Evolutionary conservation across 805 yeast species (phyloP).

Genomic region (Kazachstania martiniae): DNA sequence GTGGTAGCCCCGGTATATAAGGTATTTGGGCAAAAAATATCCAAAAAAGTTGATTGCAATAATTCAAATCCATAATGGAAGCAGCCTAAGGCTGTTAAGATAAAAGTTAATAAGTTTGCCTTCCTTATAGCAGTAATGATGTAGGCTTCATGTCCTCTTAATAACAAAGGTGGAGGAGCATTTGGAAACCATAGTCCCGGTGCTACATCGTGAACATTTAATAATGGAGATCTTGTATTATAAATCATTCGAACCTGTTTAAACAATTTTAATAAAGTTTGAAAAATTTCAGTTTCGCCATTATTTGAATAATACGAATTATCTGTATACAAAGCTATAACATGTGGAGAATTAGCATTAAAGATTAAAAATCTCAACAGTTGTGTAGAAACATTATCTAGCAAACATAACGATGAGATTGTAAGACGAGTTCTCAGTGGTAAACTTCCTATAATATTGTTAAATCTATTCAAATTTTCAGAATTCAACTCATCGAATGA

Average conservation of each 20-base stretch:
- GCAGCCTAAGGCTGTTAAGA: slow-evolving; percentile 77
- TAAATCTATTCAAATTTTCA: slow-evolving; percentile 17
- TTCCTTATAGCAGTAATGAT: slow-evolving; percentile 50
- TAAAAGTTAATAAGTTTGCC: slow-evolving; percentile 77
- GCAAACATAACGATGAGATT: slow-evolving; percentile 58
- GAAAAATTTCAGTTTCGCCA: slow-evolving; percentile 52
- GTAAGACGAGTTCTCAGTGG: slow-evolving; percentile 48
- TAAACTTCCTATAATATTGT: slow-evolving; percentile 16
- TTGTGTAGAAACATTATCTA: slow-evolving; percentile 78
- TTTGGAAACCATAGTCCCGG: slow-evolving; percentile 63
- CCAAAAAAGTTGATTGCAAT: slow-evolving; percentile 74
- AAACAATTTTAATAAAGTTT: slow-evolving; percentile 61
- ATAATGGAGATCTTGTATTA: slow-evolving; percentile 57
- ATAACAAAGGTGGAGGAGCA: slow-evolving; percentile 44
- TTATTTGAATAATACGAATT: slow-evolving; percentile 37
- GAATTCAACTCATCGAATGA: slow-evolving; percentile 7
- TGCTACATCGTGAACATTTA: slow-evolving; percentile 57
- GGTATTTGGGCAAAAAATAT: slow-evolving; percentile 69
- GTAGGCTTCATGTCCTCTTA: slow-evolving; percentile 45
- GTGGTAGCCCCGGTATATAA: slow-evolving; percentile 20
- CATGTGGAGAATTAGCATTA: slow-evolving; percentile 40
- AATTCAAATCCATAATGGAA: slow-evolving; percentile 81
- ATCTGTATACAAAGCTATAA: slow-evolving; percentile 55
- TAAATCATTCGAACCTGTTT: slow-evolving; percentile 67
- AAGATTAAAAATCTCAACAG: slow-evolving; percentile 59